A percentile compares a stretch with the other conserved stretches of the same genome.
phyloP scores from a whole-genome alignment of 2,329 filamentous ascomycete species.

The Microdochium paspali region DNA sequence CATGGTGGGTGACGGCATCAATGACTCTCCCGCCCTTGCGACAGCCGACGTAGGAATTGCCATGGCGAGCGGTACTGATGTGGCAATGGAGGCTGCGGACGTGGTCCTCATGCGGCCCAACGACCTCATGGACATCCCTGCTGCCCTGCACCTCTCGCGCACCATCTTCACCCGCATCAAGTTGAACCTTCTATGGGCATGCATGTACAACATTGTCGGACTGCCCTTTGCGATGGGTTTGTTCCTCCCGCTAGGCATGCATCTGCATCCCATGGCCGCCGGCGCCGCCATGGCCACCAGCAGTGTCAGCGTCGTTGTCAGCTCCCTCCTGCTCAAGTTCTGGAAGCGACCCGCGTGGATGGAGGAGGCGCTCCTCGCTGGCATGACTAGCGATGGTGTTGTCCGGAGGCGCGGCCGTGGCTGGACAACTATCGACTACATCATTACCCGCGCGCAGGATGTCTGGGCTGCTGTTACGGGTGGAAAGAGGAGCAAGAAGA shows the following conservation, averaged over 20 bases:
- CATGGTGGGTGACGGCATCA: constrained; percentile 98
- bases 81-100: constrained; percentile 95
- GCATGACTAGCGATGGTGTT: constrained; percentile 30
- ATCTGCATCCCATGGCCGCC: constrained; percentile 88
- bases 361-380: constrained; percentile 58
- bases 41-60: constrained; percentile 91
- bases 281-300: constrained; percentile 89
- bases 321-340: constrained; percentile 73
- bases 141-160: constrained; percentile 70
- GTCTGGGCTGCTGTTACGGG: constrained; percentile 24
- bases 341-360: constrained; percentile 85
- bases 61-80: constrained; percentile 85
- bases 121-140: constrained; percentile 87
- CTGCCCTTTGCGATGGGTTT: constrained; percentile 95
- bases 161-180: constrained; percentile 90
- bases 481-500: constrained; percentile 23
- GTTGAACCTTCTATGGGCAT: constrained; percentile 86
- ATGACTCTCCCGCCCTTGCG: constrained; percentile 90
- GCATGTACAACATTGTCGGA: constrained; percentile 83
- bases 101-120: constrained; percentile 91
- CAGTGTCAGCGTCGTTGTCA: constrained; percentile 81
- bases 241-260: constrained; percentile 80
- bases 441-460: constrained; percentile 33
- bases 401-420: constrained; percentile 31
- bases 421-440: constrained; percentile 23